A percentile compares a stretch with the other conserved stretches of the same genome.
Evolutionary conservation across 2,329 filamentous ascomycete species (phyloP).

Genomic region (Pestalotiopsis sp.): DNA sequence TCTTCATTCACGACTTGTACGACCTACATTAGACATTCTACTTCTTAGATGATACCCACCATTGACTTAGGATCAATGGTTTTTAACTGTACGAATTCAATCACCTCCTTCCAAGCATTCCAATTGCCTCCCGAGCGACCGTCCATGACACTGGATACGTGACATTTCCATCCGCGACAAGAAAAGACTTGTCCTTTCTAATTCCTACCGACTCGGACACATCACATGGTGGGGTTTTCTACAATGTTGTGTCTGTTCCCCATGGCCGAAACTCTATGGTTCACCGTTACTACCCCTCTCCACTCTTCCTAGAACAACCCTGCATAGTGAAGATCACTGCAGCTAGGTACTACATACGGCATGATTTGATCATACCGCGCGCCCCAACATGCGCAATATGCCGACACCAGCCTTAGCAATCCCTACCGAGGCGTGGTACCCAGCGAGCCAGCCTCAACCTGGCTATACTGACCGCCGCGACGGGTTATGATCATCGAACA

Average conservation of each 20-base stretch:
- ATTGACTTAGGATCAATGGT: background rate
- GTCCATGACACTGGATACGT: background rate
- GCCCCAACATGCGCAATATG: background rate
- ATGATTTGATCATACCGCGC: background rate
- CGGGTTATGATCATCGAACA: background rate
- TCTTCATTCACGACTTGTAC: slow-evolving; percentile 1
- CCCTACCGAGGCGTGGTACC: background rate
- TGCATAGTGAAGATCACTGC: background rate
- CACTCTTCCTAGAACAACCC: background rate
- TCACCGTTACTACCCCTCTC: background rate
- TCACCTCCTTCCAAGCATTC: background rate
- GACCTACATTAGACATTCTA: background rate
- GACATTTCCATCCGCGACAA: background rate
- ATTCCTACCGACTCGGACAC: background rate
- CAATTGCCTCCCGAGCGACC: background rate
- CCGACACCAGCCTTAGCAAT: background rate
- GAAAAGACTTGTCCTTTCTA: background rate
- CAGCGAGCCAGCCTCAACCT: background rate
- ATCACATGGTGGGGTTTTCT: background rate
- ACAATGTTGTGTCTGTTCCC: background rate
- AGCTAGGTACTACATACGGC: background rate
- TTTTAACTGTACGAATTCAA: background rate
- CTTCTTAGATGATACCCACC: background rate
- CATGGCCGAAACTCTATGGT: background rate
- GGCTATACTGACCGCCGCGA: background rate